phyloP scores from a whole-genome alignment of 768 basidiomycete species.

The Lyophyllum decastes region DNA sequence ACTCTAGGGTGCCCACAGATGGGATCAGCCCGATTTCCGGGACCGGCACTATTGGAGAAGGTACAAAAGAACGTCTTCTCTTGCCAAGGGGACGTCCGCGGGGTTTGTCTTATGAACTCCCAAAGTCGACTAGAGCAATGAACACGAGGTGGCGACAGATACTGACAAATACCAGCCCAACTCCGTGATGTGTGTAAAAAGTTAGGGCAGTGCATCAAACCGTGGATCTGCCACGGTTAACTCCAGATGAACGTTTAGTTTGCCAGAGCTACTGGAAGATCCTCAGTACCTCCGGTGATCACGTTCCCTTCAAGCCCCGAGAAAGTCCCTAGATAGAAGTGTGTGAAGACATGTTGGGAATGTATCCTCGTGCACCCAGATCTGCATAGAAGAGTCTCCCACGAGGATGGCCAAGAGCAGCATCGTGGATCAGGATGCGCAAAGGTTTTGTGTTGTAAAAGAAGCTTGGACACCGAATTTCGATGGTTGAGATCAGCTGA shows the following conservation, averaged over 20 bases:
- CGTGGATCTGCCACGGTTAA: conserved; percentile 2
- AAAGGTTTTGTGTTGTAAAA: conserved; percentile 9
- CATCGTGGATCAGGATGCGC: conserved; percentile 11
- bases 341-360: conserved; percentile 8
- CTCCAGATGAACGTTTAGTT: background rate
- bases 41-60: conserved; percentile 29
- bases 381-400: conserved; percentile 31
- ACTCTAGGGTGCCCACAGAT: conserved; percentile 31
- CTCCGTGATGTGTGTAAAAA: conserved; percentile 2
- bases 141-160: conserved; percentile 41
- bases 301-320: background rate
- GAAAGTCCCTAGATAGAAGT: background rate
- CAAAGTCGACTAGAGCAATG: conserved; percentile 21
- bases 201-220: background rate
- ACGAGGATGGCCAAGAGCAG: conserved; percentile 13
- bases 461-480: conserved; percentile 2
- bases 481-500: conserved; percentile 1
- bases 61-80: conserved; percentile 29
- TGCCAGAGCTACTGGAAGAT: background rate
- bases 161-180: conserved; percentile 22
- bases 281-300: background rate
- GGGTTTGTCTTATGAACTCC: conserved; percentile 31
- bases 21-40: conserved; percentile 37
- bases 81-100: conserved; percentile 42
- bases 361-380: conserved; percentile 20